phyloP scores from a whole-genome alignment of 805 yeast species.

The Candida succiphila region DNA sequence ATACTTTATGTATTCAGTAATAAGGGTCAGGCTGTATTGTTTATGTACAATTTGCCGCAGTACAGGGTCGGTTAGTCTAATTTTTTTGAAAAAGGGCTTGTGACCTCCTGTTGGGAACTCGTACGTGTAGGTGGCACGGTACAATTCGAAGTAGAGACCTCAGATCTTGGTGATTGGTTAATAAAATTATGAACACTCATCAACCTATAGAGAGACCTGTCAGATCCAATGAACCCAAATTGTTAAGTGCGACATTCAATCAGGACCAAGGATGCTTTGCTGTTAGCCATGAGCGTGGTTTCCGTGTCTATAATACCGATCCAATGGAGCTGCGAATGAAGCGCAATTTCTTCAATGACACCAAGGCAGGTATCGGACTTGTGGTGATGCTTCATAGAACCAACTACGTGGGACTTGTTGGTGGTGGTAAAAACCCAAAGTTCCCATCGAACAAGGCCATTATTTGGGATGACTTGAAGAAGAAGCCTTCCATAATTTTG shows the following conservation, averaged over 20 bases:
- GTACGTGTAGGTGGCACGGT: too few relatives aligned
- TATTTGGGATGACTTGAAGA: conserved; percentile 87
- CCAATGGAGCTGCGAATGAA: conserved; percentile 73
- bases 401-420: conserved; percentile 81
- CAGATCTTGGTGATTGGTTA: too few relatives aligned
- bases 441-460: conserved; percentile 72
- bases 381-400: conserved; percentile 83
- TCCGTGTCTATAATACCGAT: conserved; percentile 76
- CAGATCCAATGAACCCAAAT: conserved; percentile 20
- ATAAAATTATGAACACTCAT: conserved; percentile 28
- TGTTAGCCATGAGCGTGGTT: conserved; percentile 71
- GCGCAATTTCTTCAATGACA: conserved; percentile 29
- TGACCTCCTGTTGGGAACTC: too few relatives aligned
- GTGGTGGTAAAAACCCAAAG: conserved; percentile 78
- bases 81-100: too few relatives aligned
- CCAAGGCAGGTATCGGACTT: conserved; percentile 52
- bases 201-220: conserved; percentile 14
- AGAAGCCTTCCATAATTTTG: conserved; percentile 58
- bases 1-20: too few relatives aligned
- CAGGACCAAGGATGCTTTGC: conserved; percentile 91
- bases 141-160: too few relatives aligned
- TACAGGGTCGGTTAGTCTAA: too few relatives aligned
- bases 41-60: too few relatives aligned
- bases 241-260: conserved; percentile 63
- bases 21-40: too few relatives aligned